These are phyloP conservation scores for Fusarium sp. DNA, from an alignment of 2,329 filamentous ascomycete genomes.

Conservation along the genomic window DNA sequence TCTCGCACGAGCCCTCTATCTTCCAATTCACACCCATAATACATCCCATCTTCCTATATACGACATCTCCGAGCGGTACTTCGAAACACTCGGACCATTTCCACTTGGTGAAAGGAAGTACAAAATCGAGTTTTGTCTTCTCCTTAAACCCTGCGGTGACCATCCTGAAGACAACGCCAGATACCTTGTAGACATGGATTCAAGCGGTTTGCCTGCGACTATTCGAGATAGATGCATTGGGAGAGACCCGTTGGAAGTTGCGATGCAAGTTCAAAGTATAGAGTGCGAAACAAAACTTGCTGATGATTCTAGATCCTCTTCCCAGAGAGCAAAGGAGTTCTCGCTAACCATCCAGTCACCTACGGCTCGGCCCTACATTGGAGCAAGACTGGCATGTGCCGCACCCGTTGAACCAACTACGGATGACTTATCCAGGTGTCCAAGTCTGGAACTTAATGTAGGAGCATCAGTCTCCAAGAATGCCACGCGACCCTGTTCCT, in stretches of 20 bases:
- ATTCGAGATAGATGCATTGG: constrained; percentile 6
- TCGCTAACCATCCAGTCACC: neutral
- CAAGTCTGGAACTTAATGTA: neutral
- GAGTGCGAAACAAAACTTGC: neutral
- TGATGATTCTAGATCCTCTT: neutral
- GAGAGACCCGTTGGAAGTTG: neutral
- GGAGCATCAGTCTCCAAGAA: neutral
- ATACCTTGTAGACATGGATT: neutral
- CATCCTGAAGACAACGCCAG: neutral
- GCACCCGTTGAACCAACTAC: neutral
- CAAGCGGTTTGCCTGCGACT: neutral
- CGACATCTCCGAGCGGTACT: constrained; percentile 6
- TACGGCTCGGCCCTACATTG: neutral
- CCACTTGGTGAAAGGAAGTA: constrained; percentile 9
- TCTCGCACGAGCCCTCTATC: constrained; percentile 6
- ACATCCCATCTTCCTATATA: neutral
- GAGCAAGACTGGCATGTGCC: neutral
- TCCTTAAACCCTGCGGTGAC: constrained; percentile 16
- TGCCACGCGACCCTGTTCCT: neutral
- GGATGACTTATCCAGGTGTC: neutral
- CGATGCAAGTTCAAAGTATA: constrained; percentile 4
- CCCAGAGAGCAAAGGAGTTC: neutral
- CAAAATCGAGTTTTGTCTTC: constrained; percentile 12
- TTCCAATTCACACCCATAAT: neutral
- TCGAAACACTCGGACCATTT: neutral